phyloP scores from a whole-genome alignment of 352 stramenopile genomes.

The Stramenopiles sp. region DNA sequence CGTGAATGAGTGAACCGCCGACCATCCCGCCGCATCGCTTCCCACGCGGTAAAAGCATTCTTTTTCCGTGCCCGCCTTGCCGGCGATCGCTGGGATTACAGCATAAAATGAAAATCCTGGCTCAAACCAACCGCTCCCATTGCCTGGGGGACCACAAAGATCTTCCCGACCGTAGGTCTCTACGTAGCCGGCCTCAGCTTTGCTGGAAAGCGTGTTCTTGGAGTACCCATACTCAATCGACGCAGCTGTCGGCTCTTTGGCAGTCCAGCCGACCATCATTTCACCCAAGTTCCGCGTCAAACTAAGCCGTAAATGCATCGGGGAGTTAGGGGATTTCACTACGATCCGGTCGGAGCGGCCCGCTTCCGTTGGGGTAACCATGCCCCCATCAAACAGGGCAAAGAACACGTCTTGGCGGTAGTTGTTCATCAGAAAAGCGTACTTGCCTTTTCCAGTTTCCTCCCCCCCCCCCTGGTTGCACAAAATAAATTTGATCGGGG shows the following conservation, averaged over 20 bases:
- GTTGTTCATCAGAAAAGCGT: slow-evolving; percentile 1
- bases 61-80: not conserved
- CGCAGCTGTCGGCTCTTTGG: not conserved
- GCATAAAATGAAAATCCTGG: slow-evolving; percentile 14
- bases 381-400: slow-evolving; percentile 13
- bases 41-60: slow-evolving; percentile 11
- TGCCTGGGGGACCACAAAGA: slow-evolving; percentile 13
- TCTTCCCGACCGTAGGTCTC: slow-evolving; percentile 13
- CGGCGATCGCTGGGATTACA: not conserved
- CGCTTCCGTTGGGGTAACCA: not conserved
- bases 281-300: not conserved
- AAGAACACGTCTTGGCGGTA: slow-evolving; percentile 3
- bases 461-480: not conserved
- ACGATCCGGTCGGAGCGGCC: not conserved
- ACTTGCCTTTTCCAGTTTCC: not conserved
- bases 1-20: slow-evolving; percentile 12
- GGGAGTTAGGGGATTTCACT: not conserved
- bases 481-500: not conserved
- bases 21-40: slow-evolving; percentile 14
- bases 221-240: not conserved
- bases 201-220: not conserved
- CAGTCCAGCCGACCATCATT: slow-evolving; percentile 12
- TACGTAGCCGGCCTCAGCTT: not conserved
- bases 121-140: not conserved
- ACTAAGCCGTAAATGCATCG: slow-evolving; percentile 8